Base-by-base conservation (phyloP, 108 stramenopile genomes). In the Skeletonema potamos region DNA sequence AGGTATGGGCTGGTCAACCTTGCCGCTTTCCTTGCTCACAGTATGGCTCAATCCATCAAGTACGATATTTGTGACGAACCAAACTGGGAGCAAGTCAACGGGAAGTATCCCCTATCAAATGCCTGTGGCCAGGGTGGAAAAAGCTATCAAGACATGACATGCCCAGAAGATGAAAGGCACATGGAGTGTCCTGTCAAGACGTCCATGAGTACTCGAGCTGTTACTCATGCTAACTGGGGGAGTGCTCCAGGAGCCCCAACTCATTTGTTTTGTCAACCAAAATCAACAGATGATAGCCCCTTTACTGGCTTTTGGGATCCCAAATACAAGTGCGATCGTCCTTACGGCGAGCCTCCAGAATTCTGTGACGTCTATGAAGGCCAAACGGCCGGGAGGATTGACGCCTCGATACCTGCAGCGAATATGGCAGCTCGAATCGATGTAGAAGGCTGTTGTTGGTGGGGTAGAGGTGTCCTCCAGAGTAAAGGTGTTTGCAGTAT, bases 31-130 rank as follows among this genome's bases (percentile, higher is more conserved):
- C 72, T 85, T 29, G 81, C 83, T 3, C 86, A 86, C 39, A 77
- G 80, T 26, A 83, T 84, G 82, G 69, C 83, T 55, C 82, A 86
- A 56, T 81, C 85, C 28, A 86, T 86, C 55, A 73, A 81, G 54
- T 86, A 86, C 51, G 79, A 86, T 41, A 80, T 76, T 22, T 85
- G 85, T 59, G 74, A 76, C 15, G 79, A 84, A 54, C 80, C 70
- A 56, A 62, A 36, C 13, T 84, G 75, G 79, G 79, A 81, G 28
- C 54, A 70, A 18, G 69, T 76, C 3, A 72, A 75, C 56, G 80
- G 80, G 18, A 33, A 63, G 13, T 84, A 84, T 60, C 83, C 83
- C 1, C 10, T 81, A 27, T 59, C 55, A 27, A 76, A 80, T 30
- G 67, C 83, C n/a, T 84, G 83, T 39, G 83, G 79, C 2, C 83